Base-by-base conservation (phyloP, 2,329 filamentous ascomycete species). In the Scedosporium dehoogii region DNA sequence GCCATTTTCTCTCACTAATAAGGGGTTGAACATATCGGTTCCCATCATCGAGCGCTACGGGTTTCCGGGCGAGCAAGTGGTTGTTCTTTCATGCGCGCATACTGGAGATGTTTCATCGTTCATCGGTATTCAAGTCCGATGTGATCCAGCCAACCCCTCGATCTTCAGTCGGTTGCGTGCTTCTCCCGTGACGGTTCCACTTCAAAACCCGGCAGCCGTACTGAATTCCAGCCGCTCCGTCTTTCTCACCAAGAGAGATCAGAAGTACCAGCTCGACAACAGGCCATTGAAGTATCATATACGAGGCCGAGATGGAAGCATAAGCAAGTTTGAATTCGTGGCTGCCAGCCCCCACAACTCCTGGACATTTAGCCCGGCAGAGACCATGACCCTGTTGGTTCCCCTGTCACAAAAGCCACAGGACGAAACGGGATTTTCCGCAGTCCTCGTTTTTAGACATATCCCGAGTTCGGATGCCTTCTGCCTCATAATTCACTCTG, bases 361-460 rank as follows among this genome's bases (percentile, higher is more conserved):
- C 4, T 58, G 56, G 56, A 58, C 33, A 6, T 27, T 57, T 57
- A 70, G 75, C 91, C 6, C 89, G 92, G 72, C 92, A 89, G 0
- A 48, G 10, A 38, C 33, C 33, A 38, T 38, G 33, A 38, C 33
- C 33, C 6, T 38, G 33, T 38, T 38, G 33, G 33, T 38, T 38
- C 33, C 33, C 14, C 33, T 38, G 4, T 14, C 33, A 14, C 33
- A 10, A 38, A 38, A 38, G 10, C 33, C 33, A 12, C 33, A 38
- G 33, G 10, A 38, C 10, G 33, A 38, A 10, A 10, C 33, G 3
- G 33, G 33, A 38, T 38, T 38, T 38, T 38, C 33, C 33, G 33
- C 33, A 12, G 33, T 38, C 33, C 33, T 38, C 10, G 4, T 38
- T 38, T 38, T 38, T 10, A 38, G 33, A 38, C 10, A 38, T 14